Evolutionary conservation across 148 eudicot species (phyloP).

Genomic region (Polygonum aviculare): DNA sequence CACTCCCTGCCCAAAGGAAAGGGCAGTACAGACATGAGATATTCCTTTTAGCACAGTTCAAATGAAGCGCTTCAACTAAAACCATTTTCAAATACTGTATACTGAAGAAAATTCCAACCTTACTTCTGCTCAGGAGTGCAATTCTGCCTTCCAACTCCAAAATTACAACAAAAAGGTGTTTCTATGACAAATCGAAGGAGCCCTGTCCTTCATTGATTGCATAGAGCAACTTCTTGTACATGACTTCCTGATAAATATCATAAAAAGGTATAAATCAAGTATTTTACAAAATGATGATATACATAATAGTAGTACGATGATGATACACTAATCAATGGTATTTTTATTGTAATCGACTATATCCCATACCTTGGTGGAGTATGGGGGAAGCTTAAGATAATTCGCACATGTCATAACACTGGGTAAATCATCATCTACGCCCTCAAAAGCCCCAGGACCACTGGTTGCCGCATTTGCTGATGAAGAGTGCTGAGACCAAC

Average conservation of each 20-base stretch:
- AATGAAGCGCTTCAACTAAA: too few species aligned
- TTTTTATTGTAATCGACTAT: background rate
- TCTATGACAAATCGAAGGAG: conserved; percentile 72
- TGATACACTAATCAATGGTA: background rate
- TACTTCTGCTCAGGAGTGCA: background rate
- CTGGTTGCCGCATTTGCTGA: conserved; percentile 9
- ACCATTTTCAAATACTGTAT: too few species aligned
- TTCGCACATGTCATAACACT: conserved; percentile 99
- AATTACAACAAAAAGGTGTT: background rate
- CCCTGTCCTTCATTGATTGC: conserved; percentile 98
- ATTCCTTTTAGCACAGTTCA: background rate
- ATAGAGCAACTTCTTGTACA: conserved; percentile 87
- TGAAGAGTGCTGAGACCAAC: conserved; percentile 14
- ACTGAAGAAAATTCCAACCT: background rate
- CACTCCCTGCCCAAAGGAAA: too few species aligned
- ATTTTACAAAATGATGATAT: background rate
- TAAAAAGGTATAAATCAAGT: background rate
- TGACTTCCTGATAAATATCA: conserved; percentile 51
- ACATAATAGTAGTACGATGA: background rate
- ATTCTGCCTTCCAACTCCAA: background rate
- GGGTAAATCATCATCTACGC: conserved; percentile 87
- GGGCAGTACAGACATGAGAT: too few species aligned
- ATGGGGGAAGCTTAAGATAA: conserved; percentile 99
- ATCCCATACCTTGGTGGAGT: conserved; percentile 71
- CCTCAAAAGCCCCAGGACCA: conserved; percentile 31